Evolutionary conservation across 1,139 yeast genomes (phyloP), one percentile per base, ranked within the genome.

Genomic region (Candida sp.): DNA sequence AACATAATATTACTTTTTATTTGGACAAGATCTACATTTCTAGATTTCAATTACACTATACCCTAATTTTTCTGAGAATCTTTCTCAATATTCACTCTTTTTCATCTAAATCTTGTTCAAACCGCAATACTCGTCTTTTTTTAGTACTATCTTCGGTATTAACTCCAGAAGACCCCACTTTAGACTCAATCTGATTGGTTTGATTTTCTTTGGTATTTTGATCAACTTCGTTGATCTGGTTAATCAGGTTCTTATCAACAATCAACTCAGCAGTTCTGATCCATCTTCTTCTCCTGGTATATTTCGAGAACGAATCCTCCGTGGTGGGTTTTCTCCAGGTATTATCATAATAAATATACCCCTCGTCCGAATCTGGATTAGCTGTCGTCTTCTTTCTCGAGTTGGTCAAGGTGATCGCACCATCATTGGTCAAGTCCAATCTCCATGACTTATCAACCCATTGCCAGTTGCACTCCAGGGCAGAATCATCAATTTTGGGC

Each of bases 401-500:
- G 38, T 81, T 77, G 21, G 87, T 77, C 44, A 87, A 68, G 40
- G 86, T 86, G 40, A 89, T 77, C 4, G 95, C 82, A 2, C 96
- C 96, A 60, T 88, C 96, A 56, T 88, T 89, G 8, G 96, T 85
- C 51, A 87, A 70, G 63, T 91, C 99, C 45, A 91, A 73, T 51
- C 90, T 73, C 99, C 99, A 93, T 1, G 90, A 79, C 58, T 81
- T 82, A 61, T 91, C 98, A 21, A 89, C 89, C 98, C 98, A 93
- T 58, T 87, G 76, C 98, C 99, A 93, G 30, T 74, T 73, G 70
- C 93, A 82, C 56, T 42, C 49, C 47, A 44, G 58, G 53, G 43
- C 60, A 42, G 57, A 59, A 42, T 63, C 64, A 35, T 66, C 68
- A 3, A 87, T 78, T 49, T 84, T 88, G 2, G 99, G 99, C 44